Percentiles rank a stretch among this genome's conserved stretches.
Evolutionary conservation across 225 moss, liverwort and hornwort species (phyloP).

Genomic region (Neckera pumila): DNA sequence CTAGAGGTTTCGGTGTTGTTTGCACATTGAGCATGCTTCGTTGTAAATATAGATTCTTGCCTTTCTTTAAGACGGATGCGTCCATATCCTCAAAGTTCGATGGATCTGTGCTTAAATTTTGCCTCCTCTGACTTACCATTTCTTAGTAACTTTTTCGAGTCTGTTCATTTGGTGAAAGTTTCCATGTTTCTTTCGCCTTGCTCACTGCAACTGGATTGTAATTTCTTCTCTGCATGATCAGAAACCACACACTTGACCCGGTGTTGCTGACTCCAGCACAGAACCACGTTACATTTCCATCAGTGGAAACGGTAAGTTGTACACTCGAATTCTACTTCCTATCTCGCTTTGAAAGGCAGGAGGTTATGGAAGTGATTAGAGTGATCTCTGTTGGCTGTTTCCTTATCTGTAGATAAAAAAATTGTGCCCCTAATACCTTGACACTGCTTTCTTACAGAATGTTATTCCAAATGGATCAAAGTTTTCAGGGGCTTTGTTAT

Average conservation of each 20-base stretch:
- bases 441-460: background rate
- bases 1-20: background rate
- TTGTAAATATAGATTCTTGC: background rate
- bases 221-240: slow-evolving; percentile 4
- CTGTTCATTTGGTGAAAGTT: background rate
- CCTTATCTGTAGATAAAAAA: background rate
- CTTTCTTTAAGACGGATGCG: background rate
- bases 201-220: background rate
- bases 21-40: background rate
- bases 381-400: background rate
- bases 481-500: slow-evolving; percentile 24
- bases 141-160: background rate
- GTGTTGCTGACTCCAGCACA: slow-evolving; percentile 38
- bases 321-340: background rate
- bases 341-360: background rate
- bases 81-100: background rate
- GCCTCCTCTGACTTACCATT: background rate
- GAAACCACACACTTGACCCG: slow-evolving; percentile 37
- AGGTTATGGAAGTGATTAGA: background rate
- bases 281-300: slow-evolving; percentile 42
- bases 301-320: slow-evolving; percentile 2
- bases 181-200: background rate
- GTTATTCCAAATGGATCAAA: slow-evolving; percentile 12
- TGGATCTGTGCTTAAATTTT: background rate
- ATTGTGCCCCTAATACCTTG: background rate